Base-by-base conservation (phyloP, 2,329 filamentous ascomycete species). In the Sclerotiophoma versabilis region DNA sequence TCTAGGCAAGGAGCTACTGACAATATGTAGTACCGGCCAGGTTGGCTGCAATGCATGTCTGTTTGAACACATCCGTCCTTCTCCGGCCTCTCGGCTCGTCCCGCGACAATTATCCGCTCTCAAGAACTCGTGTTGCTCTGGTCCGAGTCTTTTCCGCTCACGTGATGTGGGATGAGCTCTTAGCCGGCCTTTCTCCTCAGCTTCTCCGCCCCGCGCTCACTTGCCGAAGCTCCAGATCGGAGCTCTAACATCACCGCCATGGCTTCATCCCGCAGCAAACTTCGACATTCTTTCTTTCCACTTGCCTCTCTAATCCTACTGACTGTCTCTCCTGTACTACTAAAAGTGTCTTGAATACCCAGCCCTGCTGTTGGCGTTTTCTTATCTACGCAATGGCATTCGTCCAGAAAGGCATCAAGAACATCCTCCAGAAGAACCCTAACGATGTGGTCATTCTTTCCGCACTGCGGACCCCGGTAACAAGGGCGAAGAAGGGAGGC, bases 361-460 rank as follows among this genome's bases (percentile, higher is more conserved):
- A 29, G 19, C 32, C 4, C 23, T 36, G 41, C 48, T 26, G 36
- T 60, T 53, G 64, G 59, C 60, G 57, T 60, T 58, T 43, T 49
- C 26, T 27, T 37, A 43, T 33, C 26, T 41, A 30, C 38, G 60
- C 43, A 62, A 80, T 80, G 77, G 71, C 77, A 36, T 76, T 79
- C 68, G 59, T 80, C 10, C 78, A 78, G 54, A 85, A 84, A 70
- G 91, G 91, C 69, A 81, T 93, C 59, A 85, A 87, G 64, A 84
- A 88, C 69, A 86, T 96, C 64, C 86, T 96, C 56, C 78, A 87
- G 68, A 96, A 95, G 76, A 75, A 87, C 20, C 89, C 92, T 33
- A 84, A 87, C 61, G 93, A 97, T 78, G 84, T 92, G 34, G 91
- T 97, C 66, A 89, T 97, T 72, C 87, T 96, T 66, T 96, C 92